Evolutionary conservation across 2,329 filamentous ascomycete species (phyloP), one percentile per base, ranked within the genome.

Genomic region (Celoporthe dispersa): DNA sequence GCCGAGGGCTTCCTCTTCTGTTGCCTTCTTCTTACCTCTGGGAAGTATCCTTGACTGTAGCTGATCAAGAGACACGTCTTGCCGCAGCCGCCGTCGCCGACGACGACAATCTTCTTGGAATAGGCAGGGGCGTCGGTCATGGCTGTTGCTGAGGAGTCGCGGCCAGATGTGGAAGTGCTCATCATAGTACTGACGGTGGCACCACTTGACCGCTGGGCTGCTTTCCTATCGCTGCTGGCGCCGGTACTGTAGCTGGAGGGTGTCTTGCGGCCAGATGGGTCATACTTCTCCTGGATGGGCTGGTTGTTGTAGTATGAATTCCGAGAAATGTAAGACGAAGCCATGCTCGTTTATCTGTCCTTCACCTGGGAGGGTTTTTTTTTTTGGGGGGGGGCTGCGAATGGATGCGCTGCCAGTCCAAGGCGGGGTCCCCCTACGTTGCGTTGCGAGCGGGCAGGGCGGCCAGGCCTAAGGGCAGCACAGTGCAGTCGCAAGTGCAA

Each of bases 51-150:
- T 84, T 98, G 94, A 78, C 94, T 97, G 85, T 98, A 99, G 83
- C 94, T 98, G 82, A 99, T 99, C 81, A 99, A 86, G 75, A 99
- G 85, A 85, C 96, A 99, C 11, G 96, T 99, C 90, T 99, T 99
- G 77, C 96, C 96, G 82, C 96, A 99, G 73, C 96, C 96, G 76
- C 96, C 96, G 81, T 99, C 96, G 73, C 96, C 96, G 61, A 99
- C 96, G 66, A 99, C 96, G 60, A 99, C 96, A 79, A 99, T 96
- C 87, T 99, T 99, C 87, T 99, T 99, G 75, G 95, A 98, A 83
- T 96, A 98, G 69, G 93, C 89, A 4, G 95, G 94, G 33, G 92
- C 93, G 79, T 97, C 94, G 64, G 95, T 98, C 81, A 95, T 88
- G 80, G 93, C 91, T 67, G 95, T 98, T 72, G 87, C 90, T 71